A percentile compares a stretch with the other conserved stretches of the same genome.
phyloP scores from a whole-genome alignment of 257 asterid genomes.

The Mitragyna speciosa region DNA sequence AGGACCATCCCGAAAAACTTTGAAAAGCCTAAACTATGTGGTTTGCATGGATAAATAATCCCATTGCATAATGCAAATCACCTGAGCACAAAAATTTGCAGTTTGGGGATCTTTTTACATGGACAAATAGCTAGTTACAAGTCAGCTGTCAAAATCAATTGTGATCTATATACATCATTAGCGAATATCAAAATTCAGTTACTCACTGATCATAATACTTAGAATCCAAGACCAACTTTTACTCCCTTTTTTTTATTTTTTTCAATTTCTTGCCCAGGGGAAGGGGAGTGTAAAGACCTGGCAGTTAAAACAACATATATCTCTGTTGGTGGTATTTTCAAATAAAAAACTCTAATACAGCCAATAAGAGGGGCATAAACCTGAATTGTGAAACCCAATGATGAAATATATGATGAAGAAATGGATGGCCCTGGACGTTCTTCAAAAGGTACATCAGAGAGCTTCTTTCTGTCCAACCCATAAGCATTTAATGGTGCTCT shows the following conservation, averaged over 20 bases:
- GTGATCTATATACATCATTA: too few relatives aligned
- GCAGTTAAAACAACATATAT: too few relatives aligned
- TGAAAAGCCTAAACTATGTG: not conserved
- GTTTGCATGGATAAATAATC: not conserved
- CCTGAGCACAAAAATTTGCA: not conserved
- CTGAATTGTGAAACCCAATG: slow-evolving; percentile 61
- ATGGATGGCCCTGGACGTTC: slow-evolving; percentile 65
- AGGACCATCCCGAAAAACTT: not conserved
- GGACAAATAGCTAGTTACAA: not conserved
- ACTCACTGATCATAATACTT: too few relatives aligned
- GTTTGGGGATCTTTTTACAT: not conserved
- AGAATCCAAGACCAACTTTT: too few relatives aligned
- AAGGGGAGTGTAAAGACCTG: too few relatives aligned
- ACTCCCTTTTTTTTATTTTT: too few relatives aligned
- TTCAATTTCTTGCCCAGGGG: too few relatives aligned
- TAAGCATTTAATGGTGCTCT: slow-evolving; percentile 44
- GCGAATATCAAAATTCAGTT: too few relatives aligned
- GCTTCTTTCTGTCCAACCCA: slow-evolving; percentile 38
- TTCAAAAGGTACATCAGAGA: slow-evolving; percentile 34
- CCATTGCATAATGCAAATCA: not conserved
- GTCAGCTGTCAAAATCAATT: not conserved
- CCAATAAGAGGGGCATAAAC: slow-evolving; percentile 10
- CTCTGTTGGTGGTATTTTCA: too few relatives aligned
- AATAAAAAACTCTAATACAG: not conserved
- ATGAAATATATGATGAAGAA: slow-evolving; percentile 54